phyloP scores from a whole-genome alignment of 2,329 filamentous ascomycete genomes.

The Nannizziopsis arthrosporioides region DNA sequence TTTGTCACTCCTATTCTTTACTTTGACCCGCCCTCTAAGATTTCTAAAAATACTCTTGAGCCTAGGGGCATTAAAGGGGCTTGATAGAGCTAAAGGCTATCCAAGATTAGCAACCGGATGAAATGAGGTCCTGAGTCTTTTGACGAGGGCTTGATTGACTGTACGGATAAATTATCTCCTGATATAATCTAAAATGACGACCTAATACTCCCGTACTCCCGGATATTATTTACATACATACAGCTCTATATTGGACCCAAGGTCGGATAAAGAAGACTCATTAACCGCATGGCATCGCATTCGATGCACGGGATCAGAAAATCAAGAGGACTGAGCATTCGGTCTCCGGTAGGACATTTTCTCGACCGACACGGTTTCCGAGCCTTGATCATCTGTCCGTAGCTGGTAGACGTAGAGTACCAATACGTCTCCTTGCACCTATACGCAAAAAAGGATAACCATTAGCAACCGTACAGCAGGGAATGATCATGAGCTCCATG shows the following conservation, averaged over 20 bases:
- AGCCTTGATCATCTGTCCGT: slow-evolving; percentile 62
- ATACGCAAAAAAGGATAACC: slow-evolving; percentile 12
- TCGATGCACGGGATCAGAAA: neutral
- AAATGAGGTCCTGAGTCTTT: too few relatives aligned
- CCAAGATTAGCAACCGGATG: too few relatives aligned
- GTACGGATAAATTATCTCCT: too few relatives aligned
- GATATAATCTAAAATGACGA: neutral
- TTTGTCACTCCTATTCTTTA: too few relatives aligned
- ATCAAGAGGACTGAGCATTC: slow-evolving; percentile 41
- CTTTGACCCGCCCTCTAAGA: too few relatives aligned
- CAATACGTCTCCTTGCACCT: slow-evolving; percentile 93
- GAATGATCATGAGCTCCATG: neutral
- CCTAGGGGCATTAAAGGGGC: too few relatives aligned
- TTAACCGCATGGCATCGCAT: neutral
- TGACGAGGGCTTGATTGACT: too few relatives aligned
- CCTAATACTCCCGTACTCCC: neutral
- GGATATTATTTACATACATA: neutral
- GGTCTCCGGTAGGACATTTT: slow-evolving; percentile 80
- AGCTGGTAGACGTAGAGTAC: slow-evolving; percentile 91
- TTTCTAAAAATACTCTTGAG: too few relatives aligned
- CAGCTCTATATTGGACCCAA: neutral
- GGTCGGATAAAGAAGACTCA: neutral
- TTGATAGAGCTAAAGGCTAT: too few relatives aligned
- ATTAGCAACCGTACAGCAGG: neutral
- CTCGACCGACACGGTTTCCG: slow-evolving; percentile 69